Percentiles rank a stretch among this genome's conserved stretches.
phyloP scores from a whole-genome alignment of 1,284 basidiomycete genomes.

The Rhodotorula sp. region DNA sequence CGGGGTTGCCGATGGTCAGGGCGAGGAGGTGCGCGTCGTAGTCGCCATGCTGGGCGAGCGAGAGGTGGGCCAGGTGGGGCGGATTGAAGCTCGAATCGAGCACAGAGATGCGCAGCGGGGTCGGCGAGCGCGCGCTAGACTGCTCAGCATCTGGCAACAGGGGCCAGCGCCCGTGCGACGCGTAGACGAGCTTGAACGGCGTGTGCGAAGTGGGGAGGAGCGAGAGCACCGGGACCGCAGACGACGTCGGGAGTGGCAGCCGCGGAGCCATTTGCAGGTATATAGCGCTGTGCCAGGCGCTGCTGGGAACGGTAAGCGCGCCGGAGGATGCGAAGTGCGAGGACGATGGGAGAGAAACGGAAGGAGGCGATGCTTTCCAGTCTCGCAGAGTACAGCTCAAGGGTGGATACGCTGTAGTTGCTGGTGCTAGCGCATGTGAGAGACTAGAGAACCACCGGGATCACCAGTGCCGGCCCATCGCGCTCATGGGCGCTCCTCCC shows the following conservation, averaged over 20 bases:
- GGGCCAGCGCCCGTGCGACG: constrained; percentile 46
- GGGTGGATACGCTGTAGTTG: no score
- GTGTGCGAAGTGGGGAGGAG: constrained; percentile 11
- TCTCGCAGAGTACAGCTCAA: no score
- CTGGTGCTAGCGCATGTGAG: no score
- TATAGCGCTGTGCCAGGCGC: not conserved
- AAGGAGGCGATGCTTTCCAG: no score
- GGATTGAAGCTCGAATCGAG: constrained; percentile 95
- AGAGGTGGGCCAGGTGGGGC: constrained; percentile 81
- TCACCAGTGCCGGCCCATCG: no score
- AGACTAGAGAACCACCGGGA: no score
- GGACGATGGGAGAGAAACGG: no score
- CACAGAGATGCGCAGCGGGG: constrained; percentile 55
- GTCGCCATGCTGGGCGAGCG: constrained; percentile 60
- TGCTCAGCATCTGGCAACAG: not conserved
- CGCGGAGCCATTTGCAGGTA: not conserved
- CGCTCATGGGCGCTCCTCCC: not conserved
- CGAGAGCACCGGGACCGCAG: constrained; percentile 1
- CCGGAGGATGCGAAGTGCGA: no score
- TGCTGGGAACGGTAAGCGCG: not conserved
- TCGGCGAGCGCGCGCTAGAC: not conserved
- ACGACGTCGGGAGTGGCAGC: constrained; percentile 6
- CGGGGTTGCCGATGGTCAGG: constrained; percentile 83
- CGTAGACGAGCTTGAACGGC: constrained; percentile 38
- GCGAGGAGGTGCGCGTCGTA: constrained; percentile 80